Conservation (phyloP, 2,329 filamentous ascomycete genomes). For the Metarhizium rileyi region DNA sequence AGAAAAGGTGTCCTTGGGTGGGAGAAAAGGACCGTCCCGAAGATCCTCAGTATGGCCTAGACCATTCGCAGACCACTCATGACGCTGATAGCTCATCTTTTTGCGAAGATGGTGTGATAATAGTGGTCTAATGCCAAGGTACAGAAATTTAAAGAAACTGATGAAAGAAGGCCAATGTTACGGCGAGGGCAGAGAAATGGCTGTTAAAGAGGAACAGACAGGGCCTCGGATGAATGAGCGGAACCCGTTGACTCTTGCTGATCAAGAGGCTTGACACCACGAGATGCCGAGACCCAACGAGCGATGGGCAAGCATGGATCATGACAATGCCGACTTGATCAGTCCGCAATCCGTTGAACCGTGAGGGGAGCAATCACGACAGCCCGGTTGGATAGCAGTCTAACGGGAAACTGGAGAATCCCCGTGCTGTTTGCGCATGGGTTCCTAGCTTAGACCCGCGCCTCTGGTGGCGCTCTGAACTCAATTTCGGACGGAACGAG, state of each 20-base stretch:
- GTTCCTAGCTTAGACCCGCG: constrained; percentile 3
- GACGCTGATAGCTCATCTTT: constrained; percentile 6
- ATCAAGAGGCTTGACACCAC: not conserved
- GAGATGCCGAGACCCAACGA: not conserved
- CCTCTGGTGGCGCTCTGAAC: not conserved
- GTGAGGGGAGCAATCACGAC: no score
- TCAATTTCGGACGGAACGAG: not conserved
- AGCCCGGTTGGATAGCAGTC: not conserved
- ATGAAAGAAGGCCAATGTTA: not conserved
- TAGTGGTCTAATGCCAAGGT: not conserved
- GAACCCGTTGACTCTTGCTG: not conserved
- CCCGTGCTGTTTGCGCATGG: constrained; percentile 2
- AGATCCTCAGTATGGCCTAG: not conserved
- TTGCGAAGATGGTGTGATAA: not conserved
- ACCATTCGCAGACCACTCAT: constrained; percentile 1
- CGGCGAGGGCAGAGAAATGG: not conserved
- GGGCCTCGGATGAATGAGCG: not conserved
- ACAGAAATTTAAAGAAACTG: not conserved
- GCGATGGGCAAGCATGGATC: not conserved
- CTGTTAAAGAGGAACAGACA: not conserved
- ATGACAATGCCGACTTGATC: not conserved
- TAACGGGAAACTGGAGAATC: constrained; percentile 1
- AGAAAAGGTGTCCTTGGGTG: constrained; percentile 2
- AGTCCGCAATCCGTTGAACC: not conserved
- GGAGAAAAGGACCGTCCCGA: constrained; percentile 1